Evolutionary conservation across 1,284 basidiomycete species (phyloP), one percentile per base, ranked within the genome.

Genomic region (Puccinia polysora): DNA sequence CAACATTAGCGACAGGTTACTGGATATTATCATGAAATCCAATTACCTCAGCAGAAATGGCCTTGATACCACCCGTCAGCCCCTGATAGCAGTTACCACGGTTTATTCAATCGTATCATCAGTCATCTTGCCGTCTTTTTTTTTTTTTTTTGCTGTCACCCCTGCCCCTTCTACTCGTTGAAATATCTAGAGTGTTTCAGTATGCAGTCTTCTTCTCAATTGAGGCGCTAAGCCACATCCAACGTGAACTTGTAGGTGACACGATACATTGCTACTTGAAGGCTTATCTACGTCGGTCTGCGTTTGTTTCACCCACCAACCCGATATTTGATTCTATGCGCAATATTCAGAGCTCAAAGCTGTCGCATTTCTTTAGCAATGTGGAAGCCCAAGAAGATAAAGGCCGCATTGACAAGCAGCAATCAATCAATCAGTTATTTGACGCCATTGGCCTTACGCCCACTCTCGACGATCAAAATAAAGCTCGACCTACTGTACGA

Each of bases 321-420:
- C 4, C 2, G 4, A 49, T 43, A 43, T 63, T 63, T 50, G 65
- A 59, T 59, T 55, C 52, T n/a, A 10, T 67, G 23, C 38, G 50
- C n/a, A 59, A 7, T 47, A n/a, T 32, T 34, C 55, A 32, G 30
- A 59, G 23, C 28, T 45, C 55, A 3, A 59, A 49, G 18, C 14
- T 38, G 30, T 20, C 60, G 23, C 58, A 58, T 49, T 59, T 69
- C 12, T 56, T 56, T 14, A 67, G 45, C 65, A 4, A 36, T 30
- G 18, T 43, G 18, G 43, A 80, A 20, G 82, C 81, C 34, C 81
- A 81, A 20, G 82, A 83, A 65, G 62, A 75, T 65, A 82, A 89
- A 70, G 53, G 23, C 25, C 25, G 45, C 40, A n/a, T 49, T 55
- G 30, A 53, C 25, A 40, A 75, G 45, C 20, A 59, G 30, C 30